Base-by-base conservation (phyloP, 805 yeast species). In the Yamadazyma takamatsuzukensis region DNA sequence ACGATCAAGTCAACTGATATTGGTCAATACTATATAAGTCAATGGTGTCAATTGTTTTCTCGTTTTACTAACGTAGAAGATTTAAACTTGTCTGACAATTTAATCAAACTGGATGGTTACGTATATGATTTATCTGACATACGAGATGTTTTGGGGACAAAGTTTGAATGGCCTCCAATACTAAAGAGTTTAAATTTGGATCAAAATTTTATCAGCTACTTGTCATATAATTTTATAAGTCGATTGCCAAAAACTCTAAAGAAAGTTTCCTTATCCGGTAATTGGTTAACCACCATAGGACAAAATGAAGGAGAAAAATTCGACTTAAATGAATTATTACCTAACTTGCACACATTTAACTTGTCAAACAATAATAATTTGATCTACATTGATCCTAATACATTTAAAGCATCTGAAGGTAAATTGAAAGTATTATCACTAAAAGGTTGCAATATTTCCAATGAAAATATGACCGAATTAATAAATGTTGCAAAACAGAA, bases 1-100 rank as follows among this genome's bases (percentile, higher is more conserved):
- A 45, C 59, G 11, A 49, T 64, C 13, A 37, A 41, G 13, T 47
- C 53, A n/a, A 59, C 65, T 10, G 63, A 62, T 24, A 53, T 64
- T 2, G 69, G 70, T 4, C 44, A 46, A 6, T 46, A 53, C 31
- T 62, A 44, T 37, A 53, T 52, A 3, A 28, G 41, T 3, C 51
- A 51, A 31, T 64, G 70, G 70, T 47, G 53, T 21, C 45, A 44
- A 25, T 39, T 63, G 3, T 52, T 64, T 21, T 29, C 35, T 9
- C 41, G 48, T 13, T 59, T 61, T 29, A 21, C 34, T 8, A 47
- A 47, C 25, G 33, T 59, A 12, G 28, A 31, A 14, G 29, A 15
- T 15, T 45, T 64, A 21, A 43, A 54, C 25, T 42, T 63, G n/a
- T 35, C 49, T 3, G 53, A 58, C 25, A 59, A 61, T 38, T 26